These are phyloP conservation scores for Phytophthora syringae DNA, from an alignment of 352 stramenopile genomes.

Conservation along the genomic window DNA sequence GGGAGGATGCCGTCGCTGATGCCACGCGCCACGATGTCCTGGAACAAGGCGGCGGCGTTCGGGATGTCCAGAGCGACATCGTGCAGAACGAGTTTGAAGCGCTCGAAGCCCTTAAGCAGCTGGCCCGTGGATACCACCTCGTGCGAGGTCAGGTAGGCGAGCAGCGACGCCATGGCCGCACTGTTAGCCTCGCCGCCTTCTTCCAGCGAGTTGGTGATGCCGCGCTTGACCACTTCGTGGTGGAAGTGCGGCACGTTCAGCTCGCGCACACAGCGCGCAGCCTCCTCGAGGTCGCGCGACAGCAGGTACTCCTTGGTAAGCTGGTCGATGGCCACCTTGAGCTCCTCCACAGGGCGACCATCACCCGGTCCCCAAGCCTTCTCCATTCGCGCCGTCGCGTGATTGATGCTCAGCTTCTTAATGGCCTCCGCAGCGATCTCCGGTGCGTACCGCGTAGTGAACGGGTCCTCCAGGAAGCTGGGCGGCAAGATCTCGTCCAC, in stretches of 20 bases:
- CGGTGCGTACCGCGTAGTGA: conserved; percentile 94
- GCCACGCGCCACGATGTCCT: conserved; percentile 48
- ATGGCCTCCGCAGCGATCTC: conserved; percentile 96
- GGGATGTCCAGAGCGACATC: conserved; percentile 78
- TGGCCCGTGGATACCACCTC: conserved; percentile 68
- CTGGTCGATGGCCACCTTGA: conserved; percentile 95
- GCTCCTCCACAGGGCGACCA: conserved; percentile 89
- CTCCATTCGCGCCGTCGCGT: conserved; percentile 95
- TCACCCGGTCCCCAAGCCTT: conserved; percentile 97
- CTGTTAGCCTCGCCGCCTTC: conserved; percentile 55
- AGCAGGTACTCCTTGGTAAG: conserved; percentile 97
- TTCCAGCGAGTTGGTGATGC: conserved; percentile 63
- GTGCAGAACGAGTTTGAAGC: conserved; percentile 71
- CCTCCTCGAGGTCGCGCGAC: conserved; percentile 95
- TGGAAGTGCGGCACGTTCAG: conserved; percentile 96
- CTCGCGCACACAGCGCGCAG: conserved; percentile 92
- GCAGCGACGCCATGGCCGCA: conserved; percentile 72
- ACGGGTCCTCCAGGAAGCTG: conserved; percentile 96
- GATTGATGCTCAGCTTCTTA: conserved; percentile 96
- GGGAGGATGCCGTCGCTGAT: conserved; percentile 52
- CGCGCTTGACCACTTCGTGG: conserved; percentile 95
- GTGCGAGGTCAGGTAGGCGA: conserved; percentile 76
- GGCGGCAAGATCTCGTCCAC: conserved; percentile 99
- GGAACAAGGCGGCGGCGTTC: conserved; percentile 56
- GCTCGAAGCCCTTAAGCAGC: conserved; percentile 84